Conservation (phyloP, 23 red algal genomes). For the Gracilariopsis chorda region DNA sequence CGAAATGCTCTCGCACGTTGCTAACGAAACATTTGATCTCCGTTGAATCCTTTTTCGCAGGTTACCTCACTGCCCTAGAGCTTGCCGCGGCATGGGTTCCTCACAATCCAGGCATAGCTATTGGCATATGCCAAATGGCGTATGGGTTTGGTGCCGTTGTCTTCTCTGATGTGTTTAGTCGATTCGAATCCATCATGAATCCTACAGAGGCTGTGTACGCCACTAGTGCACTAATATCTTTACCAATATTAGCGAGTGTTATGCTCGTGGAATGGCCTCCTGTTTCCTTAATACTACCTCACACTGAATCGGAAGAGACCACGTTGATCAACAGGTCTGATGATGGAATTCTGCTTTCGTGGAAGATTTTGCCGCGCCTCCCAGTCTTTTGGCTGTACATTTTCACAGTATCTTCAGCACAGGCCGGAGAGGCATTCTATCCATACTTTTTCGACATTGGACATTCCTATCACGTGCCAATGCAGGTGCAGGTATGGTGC, state of each 20-base stretch:
- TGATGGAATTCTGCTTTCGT: not conserved
- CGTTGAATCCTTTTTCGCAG: not conserved
- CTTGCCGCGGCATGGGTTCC: constrained; percentile 1
- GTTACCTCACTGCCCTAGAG: constrained; percentile 6
- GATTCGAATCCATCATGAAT: not conserved
- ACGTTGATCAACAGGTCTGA: not conserved
- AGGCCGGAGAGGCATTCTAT: not conserved
- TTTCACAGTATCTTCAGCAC: not conserved
- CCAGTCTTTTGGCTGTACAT: constrained; percentile 16
- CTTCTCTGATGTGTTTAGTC: not conserved
- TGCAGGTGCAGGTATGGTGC: not conserved
- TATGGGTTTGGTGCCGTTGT: constrained; percentile 17
- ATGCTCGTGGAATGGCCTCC: constrained; percentile 21
- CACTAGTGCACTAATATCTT: not conserved
- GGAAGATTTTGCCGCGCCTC: not conserved
- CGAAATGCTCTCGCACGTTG: not conserved
- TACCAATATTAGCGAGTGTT: not conserved
- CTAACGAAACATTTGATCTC: not conserved
- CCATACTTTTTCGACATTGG: constrained; percentile 30
- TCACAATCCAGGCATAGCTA: not conserved
- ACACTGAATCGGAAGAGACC: not conserved
- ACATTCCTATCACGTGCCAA: not conserved
- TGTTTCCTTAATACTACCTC: not conserved
- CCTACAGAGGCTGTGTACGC: not conserved
- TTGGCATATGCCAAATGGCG: constrained; percentile 10